phyloP scores from a whole-genome alignment of 768 basidiomycete genomes.

The Tricholoma sp. region DNA sequence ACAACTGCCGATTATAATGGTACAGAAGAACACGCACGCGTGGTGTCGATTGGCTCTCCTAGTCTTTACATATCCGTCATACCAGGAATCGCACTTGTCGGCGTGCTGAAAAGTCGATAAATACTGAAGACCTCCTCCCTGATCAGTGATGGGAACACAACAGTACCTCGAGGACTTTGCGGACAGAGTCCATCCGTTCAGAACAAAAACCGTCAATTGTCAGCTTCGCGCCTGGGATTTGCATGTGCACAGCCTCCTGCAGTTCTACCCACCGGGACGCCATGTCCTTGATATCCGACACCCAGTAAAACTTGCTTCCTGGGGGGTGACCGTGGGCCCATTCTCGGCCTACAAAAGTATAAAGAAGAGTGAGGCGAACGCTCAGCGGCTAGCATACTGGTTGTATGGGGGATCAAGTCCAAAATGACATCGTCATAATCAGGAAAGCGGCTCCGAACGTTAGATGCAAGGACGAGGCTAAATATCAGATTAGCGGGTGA shows the following conservation, averaged over 20 bases:
- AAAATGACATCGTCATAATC: conserved; percentile 21
- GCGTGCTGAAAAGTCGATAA: no score
- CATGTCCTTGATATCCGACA: conserved; percentile 23
- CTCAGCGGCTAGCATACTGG: conserved; percentile 15
- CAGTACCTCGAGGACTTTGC: conserved; percentile 11
- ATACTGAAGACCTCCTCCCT: no score
- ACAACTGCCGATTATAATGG: no score
- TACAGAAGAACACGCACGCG: no score
- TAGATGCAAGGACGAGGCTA: conserved; percentile 23
- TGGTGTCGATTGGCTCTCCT: no score
- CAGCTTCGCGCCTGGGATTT: conserved; percentile 19
- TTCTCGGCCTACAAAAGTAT: conserved; percentile 20
- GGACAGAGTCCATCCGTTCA: conserved; percentile 12
- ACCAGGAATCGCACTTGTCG: no score
- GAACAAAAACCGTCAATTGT: conserved; percentile 20
- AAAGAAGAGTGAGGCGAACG: not conserved
- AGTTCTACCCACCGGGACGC: conserved; percentile 9
- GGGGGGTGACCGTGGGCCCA: conserved; percentile 22
- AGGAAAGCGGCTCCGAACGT: conserved; percentile 21
- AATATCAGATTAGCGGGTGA: no score
- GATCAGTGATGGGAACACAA: no score
- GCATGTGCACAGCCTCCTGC: conserved; percentile 15
- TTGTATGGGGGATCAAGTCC: conserved; percentile 26
- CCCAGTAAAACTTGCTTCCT: conserved; percentile 29
- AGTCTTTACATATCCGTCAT: no score